Evolutionary conservation across 805 yeast genomes (phyloP).

Genomic region (Teunomyces kruisii): DNA sequence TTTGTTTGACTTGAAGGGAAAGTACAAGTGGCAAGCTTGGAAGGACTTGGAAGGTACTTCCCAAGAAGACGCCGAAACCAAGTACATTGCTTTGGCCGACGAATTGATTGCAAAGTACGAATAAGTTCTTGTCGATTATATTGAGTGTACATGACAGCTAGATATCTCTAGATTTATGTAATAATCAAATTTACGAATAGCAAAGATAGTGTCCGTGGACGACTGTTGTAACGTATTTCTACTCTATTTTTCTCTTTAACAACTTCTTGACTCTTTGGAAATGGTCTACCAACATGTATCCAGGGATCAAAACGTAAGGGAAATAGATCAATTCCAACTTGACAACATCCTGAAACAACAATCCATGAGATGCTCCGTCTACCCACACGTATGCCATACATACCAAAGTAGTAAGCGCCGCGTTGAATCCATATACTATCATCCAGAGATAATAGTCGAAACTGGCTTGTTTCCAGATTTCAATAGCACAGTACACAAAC

Average conservation of each 20-base stretch:
- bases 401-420: slow-evolving; percentile 72
- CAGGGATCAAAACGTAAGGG: slow-evolving; percentile 74
- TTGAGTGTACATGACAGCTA: neutral
- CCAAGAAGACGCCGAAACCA: slow-evolving; percentile 86
- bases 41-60: slow-evolving; percentile 79
- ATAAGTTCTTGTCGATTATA: slow-evolving; percentile 9
- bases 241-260: slow-evolving; percentile 2
- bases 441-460: slow-evolving; percentile 29
- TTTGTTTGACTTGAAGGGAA: slow-evolving; percentile 87
- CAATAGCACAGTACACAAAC: slow-evolving; percentile 42
- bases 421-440: slow-evolving; percentile 77
- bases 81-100: slow-evolving; percentile 69
- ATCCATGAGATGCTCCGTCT: slow-evolving; percentile 36
- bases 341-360: slow-evolving; percentile 34
- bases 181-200: neutral
- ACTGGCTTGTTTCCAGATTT: slow-evolving; percentile 12
- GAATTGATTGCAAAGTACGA: slow-evolving; percentile 52
- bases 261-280: neutral
- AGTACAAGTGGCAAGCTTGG: slow-evolving; percentile 99
- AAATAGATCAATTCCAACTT: slow-evolving; percentile 55
- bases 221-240: neutral
- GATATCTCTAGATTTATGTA: neutral
- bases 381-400: slow-evolving; percentile 57
- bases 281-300: slow-evolving; percentile 52
- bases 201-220: neutral